Base-by-base conservation (phyloP, 2,329 filamentous ascomycete genomes). In the Monosporascus sp. region DNA sequence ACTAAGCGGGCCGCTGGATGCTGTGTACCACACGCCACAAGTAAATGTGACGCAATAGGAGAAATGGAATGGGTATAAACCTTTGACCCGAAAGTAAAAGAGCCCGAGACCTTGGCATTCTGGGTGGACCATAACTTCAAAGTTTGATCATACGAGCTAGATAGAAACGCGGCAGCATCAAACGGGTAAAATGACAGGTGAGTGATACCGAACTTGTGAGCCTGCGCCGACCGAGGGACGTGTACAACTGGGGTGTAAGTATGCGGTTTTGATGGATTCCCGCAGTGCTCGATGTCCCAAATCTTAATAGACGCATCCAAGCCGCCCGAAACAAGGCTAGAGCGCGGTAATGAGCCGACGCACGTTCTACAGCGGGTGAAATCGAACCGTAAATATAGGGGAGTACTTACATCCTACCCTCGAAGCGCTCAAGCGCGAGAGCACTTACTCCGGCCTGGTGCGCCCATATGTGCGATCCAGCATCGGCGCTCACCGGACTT, bases 1-100 rank as follows among this genome's bases (percentile, higher is more conserved):
- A 97, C 84, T 7, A 97, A 81, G 17, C 91, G 85, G 16, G 96
- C 88, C 26, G 88, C 80, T 7, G 90, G 89, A 66, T 94, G 86
- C 58, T 95, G 91, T 0, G 91, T 95, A 1, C 89, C 92, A 64
- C 91, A 94, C 9, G 93, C 91, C 9, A 97, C 88, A 4, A 96
- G 80, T 0, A 96, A 77, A 64, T 91, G 79, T 50, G 82, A 74
- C 52, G 90, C 81, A 54, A 92, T 74, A 43, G 86, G 80, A 1
- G 91, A 96, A 26, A 89, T 79, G 0, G 88, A 84, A 68, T 96
- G 91, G 1, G 87, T 85, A 70, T 91, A 90, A 48, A 90, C 77
- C 35, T 86, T 86, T 4, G 82, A 80, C 50, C 81, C 82, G 24
- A 92, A 77, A 55, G 84, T 76, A 62, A 91, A 92, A 5, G 81